A percentile compares a stretch with the other conserved stretches of the same genome.
Conservation (phyloP, 2,329 filamentous ascomycete species). For the Xylariaceae sp. region DNA sequence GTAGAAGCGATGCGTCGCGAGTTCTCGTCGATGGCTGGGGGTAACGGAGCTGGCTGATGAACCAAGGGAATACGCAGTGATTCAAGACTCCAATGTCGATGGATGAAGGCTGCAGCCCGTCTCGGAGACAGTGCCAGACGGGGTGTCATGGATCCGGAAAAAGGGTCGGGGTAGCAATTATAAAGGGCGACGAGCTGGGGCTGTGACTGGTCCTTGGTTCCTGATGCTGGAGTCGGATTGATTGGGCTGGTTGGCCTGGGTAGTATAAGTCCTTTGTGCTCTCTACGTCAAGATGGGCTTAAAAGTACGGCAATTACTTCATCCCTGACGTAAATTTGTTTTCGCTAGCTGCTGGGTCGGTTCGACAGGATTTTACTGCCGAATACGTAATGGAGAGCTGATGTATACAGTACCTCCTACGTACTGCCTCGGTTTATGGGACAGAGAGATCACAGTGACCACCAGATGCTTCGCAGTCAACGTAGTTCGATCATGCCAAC, state of each 20-base stretch:
- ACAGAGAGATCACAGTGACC: background rate
- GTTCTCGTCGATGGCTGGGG: conserved; percentile 1
- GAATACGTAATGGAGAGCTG: no score
- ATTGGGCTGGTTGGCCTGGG: conserved; percentile 24
- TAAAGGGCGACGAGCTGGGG: background rate
- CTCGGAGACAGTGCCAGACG: background rate
- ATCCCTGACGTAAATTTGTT: background rate
- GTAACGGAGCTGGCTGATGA: background rate
- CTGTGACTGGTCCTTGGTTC: conserved; percentile 5
- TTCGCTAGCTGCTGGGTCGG: no score
- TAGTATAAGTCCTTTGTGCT: conserved; percentile 19
- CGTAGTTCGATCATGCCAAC: background rate
- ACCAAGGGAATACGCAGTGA: background rate
- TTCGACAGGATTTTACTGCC: background rate
- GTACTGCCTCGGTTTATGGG: background rate
- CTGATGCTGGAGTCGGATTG: conserved; percentile 2
- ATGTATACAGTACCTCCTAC: no score
- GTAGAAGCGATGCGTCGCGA: background rate
- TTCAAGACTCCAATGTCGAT: background rate
- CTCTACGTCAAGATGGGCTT: background rate
- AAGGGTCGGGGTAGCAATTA: background rate
- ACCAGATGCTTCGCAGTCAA: background rate
- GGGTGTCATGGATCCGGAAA: conserved; percentile 20
- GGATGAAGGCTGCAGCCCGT: conserved; percentile 1
- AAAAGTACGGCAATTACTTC: background rate